phyloP scores from a whole-genome alignment of 495 filamentous ascomycete genomes.

The Baudoinia panamericana region DNA sequence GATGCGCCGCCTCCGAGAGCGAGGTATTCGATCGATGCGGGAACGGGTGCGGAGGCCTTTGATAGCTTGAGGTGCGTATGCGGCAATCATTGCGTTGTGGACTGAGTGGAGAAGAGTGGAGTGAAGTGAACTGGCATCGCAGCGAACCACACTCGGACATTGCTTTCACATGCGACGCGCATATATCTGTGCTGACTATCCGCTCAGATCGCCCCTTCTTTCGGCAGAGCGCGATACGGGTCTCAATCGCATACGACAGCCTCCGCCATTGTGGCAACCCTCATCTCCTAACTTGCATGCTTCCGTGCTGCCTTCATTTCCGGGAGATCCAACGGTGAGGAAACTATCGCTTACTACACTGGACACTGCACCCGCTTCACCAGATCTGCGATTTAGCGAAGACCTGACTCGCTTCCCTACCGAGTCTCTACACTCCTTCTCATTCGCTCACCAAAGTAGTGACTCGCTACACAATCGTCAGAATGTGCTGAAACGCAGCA shows the following conservation, averaged over 20 bases:
- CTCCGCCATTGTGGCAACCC: conserved; percentile 33
- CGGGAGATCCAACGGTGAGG: conserved; percentile 41
- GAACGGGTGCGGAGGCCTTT: conserved; percentile 9
- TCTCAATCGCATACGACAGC: conserved; percentile 83
- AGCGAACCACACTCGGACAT: too few species aligned
- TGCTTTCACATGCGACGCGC: background rate
- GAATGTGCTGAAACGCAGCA: conserved; percentile 81
- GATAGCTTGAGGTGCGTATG: conserved; percentile 18
- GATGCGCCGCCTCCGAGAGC: conserved; percentile 7
- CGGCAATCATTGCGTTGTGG: background rate
- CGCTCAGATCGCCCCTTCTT: conserved; percentile 17
- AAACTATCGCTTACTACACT: conserved; percentile 41
- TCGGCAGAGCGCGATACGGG: conserved; percentile 37
- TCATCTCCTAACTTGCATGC: conserved; percentile 37
- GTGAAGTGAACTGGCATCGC: background rate
- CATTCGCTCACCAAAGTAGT: conserved; percentile 91
- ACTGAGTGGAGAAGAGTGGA: background rate
- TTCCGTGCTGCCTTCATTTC: conserved; percentile 27
- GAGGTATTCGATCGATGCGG: conserved; percentile 9
- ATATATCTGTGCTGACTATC: background rate
- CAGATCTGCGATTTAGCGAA: conserved; percentile 58
- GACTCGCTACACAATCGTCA: conserved; percentile 81
- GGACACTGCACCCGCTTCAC: conserved; percentile 46
- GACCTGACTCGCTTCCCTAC: conserved; percentile 85
- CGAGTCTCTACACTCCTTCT: conserved; percentile 96